These are phyloP conservation scores for Rhodosporidiobolus sp. DNA, from an alignment of 768 basidiomycete species.

Conservation along the genomic window DNA sequence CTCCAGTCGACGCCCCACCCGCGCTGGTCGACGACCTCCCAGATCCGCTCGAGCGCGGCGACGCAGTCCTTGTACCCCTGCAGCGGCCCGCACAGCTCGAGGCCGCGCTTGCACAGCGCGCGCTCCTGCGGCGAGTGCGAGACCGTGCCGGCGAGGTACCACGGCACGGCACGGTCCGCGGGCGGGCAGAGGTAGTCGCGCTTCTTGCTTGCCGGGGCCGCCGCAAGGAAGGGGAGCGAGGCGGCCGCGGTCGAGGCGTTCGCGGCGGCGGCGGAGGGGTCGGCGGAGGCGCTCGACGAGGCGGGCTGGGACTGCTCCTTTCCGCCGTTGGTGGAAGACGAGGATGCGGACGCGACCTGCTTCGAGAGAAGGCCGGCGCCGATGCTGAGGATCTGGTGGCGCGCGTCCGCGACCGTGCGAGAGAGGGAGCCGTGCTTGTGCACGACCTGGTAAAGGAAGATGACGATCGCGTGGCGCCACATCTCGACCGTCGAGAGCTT, in stretches of 20 bases:
- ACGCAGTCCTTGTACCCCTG: conserved; percentile 29
- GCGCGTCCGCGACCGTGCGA: conserved; percentile 4
- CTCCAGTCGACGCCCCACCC: conserved; percentile 36
- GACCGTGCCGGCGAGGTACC: conserved; percentile 38
- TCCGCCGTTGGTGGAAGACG: neutral
- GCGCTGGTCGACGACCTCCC: conserved; percentile 26
- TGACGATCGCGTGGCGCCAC: conserved; percentile 32
- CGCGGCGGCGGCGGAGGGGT: neutral
- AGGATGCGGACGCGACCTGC: neutral
- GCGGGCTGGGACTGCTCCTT: neutral
- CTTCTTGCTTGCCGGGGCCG: neutral
- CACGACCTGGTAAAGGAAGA: conserved; percentile 36
- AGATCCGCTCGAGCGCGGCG: conserved; percentile 29
- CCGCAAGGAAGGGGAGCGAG: neutral
- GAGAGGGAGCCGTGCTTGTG: conserved; percentile 27
- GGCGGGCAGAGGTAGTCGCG: conserved; percentile 22
- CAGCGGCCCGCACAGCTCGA: conserved; percentile 24
- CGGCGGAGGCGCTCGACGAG: neutral
- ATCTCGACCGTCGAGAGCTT: conserved; percentile 28
- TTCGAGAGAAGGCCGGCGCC: conserved; percentile 17
- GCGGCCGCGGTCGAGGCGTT: neutral
- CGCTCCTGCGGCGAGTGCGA: conserved; percentile 13
- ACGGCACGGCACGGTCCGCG: conserved; percentile 27
- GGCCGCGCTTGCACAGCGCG: conserved; percentile 19
- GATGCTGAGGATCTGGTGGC: conserved; percentile 25